These are phyloP conservation scores for Aethionema arabicum DNA, from an alignment of 345 rosid genomes.

Conservation along the genomic window DNA sequence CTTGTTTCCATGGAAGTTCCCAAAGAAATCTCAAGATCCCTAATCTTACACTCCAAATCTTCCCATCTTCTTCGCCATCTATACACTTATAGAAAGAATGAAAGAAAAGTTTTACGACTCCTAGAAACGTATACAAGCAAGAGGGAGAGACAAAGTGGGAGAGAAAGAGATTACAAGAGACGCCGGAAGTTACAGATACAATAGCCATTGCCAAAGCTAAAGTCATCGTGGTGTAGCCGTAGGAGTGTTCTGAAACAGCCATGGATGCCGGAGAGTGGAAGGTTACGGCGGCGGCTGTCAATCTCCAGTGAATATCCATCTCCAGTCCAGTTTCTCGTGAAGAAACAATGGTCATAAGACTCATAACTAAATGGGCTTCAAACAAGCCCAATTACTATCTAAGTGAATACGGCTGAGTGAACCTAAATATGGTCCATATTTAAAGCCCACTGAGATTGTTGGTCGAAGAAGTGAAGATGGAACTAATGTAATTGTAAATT, in stretches of 20 bases:
- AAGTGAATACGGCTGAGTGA: too few relatives aligned
- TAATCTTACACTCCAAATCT: constrained; percentile 39
- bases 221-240: constrained; percentile 24
- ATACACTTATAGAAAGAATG: constrained; percentile 43
- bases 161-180: constrained; percentile 33
- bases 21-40: constrained; percentile 61
- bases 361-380: too few relatives aligned
- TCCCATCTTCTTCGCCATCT: constrained; percentile 45
- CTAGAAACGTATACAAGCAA: background rate
- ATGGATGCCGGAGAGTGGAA: constrained; percentile 29
- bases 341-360: too few relatives aligned
- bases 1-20: constrained; percentile 56
- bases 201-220: constrained; percentile 27
- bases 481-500: too few relatives aligned
- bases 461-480: too few relatives aligned
- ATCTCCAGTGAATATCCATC: too few relatives aligned
- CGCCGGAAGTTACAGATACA: constrained; percentile 28
- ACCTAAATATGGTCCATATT: too few relatives aligned
- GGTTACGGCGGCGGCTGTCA: constrained; percentile 28
- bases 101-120: constrained; percentile 5
- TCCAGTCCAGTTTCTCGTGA: too few relatives aligned
- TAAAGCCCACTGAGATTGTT: too few relatives aligned
- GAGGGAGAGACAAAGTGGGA: background rate
- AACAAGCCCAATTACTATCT: too few relatives aligned
- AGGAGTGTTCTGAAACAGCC: constrained; percentile 24